Percentiles rank a stretch among this genome's conserved stretches.
These are phyloP conservation scores for Paralagenidium karlingii DNA, from an alignment of 352 stramenopile genomes.

Conservation along the genomic window DNA sequence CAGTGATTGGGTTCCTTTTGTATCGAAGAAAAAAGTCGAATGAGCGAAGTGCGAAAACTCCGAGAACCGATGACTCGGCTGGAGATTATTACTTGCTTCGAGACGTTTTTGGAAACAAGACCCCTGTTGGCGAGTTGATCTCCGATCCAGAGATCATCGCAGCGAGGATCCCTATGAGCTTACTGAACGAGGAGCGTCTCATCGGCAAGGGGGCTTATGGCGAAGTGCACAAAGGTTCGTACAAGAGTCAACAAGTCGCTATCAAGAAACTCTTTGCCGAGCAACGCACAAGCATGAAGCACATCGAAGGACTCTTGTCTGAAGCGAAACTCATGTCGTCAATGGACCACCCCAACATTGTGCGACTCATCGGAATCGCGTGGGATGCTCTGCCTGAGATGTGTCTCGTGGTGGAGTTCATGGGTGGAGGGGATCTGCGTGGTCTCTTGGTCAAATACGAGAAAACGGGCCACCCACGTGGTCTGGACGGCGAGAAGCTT, in stretches of 20 bases:
- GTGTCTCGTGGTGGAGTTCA: constrained; percentile 32
- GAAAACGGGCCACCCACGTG: constrained; percentile 16
- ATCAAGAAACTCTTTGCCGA: constrained; percentile 28
- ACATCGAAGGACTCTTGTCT: constrained; percentile 18
- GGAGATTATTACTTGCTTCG: too few relatives aligned
- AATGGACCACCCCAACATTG: constrained; percentile 22
- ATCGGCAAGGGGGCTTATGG: constrained; percentile 35
- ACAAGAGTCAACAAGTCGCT: constrained; percentile 21
- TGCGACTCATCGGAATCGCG: constrained; percentile 20
- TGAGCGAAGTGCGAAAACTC: too few relatives aligned
- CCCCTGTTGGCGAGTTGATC: too few relatives aligned
- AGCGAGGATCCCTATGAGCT: too few relatives aligned
- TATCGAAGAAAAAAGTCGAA: too few relatives aligned
- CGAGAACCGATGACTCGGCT: too few relatives aligned
- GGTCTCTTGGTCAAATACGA: constrained; percentile 17
- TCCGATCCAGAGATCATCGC: too few relatives aligned
- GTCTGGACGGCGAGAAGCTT: too few relatives aligned
- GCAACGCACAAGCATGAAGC: constrained; percentile 5
- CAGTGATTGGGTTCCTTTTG: too few relatives aligned
- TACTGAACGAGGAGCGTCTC: too few relatives aligned
- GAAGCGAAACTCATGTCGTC: constrained; percentile 16
- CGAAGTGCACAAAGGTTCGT: constrained; percentile 41
- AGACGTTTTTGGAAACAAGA: too few relatives aligned
- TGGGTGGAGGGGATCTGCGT: constrained; percentile 20
- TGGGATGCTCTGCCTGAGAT: constrained; percentile 26